Percentiles rank a stretch among this genome's conserved stretches.
phyloP scores from a whole-genome alignment of 1,139 yeast species.

The Pichia sp. region DNA sequence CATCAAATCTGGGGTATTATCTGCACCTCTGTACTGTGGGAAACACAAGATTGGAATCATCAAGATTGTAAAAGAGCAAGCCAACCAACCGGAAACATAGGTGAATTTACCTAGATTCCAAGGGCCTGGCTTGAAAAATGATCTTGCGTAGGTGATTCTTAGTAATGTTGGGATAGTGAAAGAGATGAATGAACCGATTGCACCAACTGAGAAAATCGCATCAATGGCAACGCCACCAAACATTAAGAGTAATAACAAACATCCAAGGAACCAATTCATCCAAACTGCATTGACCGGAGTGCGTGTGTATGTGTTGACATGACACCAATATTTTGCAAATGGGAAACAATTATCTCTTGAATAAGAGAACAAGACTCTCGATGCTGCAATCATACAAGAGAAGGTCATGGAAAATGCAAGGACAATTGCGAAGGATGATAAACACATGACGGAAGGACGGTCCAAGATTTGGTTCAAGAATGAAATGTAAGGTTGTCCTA shows the following conservation, averaged over 20 bases:
- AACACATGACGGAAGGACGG: conserved; percentile 40
- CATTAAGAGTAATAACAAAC: conserved; percentile 52
- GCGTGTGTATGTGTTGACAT: conserved; percentile 47
- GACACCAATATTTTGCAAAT: conserved; percentile 43
- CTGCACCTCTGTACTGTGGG: conserved; percentile 49
- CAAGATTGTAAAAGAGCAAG: conserved; percentile 42
- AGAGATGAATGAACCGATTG: conserved; percentile 65
- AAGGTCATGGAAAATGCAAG: conserved; percentile 63
- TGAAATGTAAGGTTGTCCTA: conserved; percentile 64
- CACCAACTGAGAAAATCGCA: conserved; percentile 73
- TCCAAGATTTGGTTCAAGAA: conserved; percentile 47
- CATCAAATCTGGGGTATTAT: conserved; percentile 43
- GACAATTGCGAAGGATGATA: conserved; percentile 53
- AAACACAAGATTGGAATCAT: conserved; percentile 66
- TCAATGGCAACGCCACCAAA: conserved; percentile 66
- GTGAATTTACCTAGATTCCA: conserved; percentile 59
- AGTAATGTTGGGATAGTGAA: conserved; percentile 62
- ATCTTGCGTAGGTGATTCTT: conserved; percentile 49
- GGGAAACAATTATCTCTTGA: conserved; percentile 70
- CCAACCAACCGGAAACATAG: conserved; percentile 38
- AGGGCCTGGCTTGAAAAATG: conserved; percentile 58
- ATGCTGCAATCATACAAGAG: conserved; percentile 65
- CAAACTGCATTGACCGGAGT: conserved; percentile 71
- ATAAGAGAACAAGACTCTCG: conserved; percentile 63
- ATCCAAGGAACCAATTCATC: conserved; percentile 53